Evolutionary conservation across 306 rosid species (phyloP), one percentile per base, ranked within the genome.

Genomic region (Sesbania bispinosa): DNA sequence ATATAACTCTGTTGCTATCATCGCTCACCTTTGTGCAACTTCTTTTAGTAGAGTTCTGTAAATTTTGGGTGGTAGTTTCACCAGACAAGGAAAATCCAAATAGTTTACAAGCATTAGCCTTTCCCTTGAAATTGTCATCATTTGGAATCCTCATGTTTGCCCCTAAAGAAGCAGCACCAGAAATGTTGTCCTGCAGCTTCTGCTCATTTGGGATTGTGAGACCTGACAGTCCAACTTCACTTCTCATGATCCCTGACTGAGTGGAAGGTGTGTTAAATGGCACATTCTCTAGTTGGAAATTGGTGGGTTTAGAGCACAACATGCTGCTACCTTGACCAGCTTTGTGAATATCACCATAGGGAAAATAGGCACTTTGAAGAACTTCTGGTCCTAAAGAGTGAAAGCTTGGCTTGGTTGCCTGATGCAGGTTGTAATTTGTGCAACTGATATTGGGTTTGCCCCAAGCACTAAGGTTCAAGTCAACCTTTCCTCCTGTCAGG

Each of bases 21-120:
- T 82, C 79, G 85, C 86, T 82, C 88, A 88, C 98, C 96, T 93
- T 93, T 55, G 92, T 93, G 84, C 97, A 88, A 74, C 98, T 93
- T 69, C 98, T 86, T 87, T 84, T 93, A 62, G 89, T 74, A 14
- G 92, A 70, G 79, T 74, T 78, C 71, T 78, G 80, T 33, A 71
- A 62, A 71, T 75, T 85, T 88, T 73, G 84, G 53, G 74, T 62
- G 68, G 82, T 71, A 13, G 74, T 76, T 78, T 90, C 98, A 30
- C 84, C 82, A 0, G 86, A 82, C 84, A 93, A 86, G 69, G 89
- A 77, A 80, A 93, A 87, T 29, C 98, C 98, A 14, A 93, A 93
- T 67, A 93, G 88, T 65, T 84, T 93, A 80, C 92, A 88, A 54
- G 80, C 80, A 70, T 79, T 79, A 30, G 73, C 73, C 77, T 77